Evolutionary conservation across 2,329 filamentous ascomycete species (phyloP), one percentile per base, ranked within the genome.

Genomic region (Cadophora gregata): DNA sequence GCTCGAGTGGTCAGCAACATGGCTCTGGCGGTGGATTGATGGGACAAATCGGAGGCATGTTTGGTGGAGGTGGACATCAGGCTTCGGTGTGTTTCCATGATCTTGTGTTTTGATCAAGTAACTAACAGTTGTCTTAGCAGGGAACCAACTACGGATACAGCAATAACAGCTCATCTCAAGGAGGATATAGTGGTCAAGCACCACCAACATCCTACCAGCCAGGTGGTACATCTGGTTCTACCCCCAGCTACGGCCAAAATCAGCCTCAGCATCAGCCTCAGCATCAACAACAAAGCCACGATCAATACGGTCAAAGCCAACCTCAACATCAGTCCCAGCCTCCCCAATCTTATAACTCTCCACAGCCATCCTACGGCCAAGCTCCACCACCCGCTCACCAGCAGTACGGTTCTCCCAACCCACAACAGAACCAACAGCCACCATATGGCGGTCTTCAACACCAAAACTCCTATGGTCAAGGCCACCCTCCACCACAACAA

Each of bases 111-210:
- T 29, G 14, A 1, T 14, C n/a, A n/a, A 19, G 27, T 27, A 7
- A 24, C 24, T 51, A 50, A 61, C 27, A 45, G 25, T 59, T n/a
- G n/a, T n/a, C 27, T 3, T 2, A 74, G 67, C 68, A 76, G 67
- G 80, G 80, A 67, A 83, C 87, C 70, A 86, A 84, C 74, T 92
- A 86, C 75, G 89, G 88, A 36, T 90, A 90, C 77, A 87, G 86
- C 25, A 85, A 85, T 72, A 77, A 81, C 25, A 69, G 66, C 33
- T 59, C 59, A 19, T 80, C 84, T 51, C 77, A 83, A 68, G 84
- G 85, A 53, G 81, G 82, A 45, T 92, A 91, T 81, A 67, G 74
- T 55, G 89, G 88, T 64, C 82, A 85, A 65, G 86, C 88, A 47
- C 90, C 90, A 14, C 85, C 87, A n/a, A 78, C 83, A 16, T 84